Base-by-base conservation (phyloP, 768 basidiomycete species). In the Podaxis sp. region DNA sequence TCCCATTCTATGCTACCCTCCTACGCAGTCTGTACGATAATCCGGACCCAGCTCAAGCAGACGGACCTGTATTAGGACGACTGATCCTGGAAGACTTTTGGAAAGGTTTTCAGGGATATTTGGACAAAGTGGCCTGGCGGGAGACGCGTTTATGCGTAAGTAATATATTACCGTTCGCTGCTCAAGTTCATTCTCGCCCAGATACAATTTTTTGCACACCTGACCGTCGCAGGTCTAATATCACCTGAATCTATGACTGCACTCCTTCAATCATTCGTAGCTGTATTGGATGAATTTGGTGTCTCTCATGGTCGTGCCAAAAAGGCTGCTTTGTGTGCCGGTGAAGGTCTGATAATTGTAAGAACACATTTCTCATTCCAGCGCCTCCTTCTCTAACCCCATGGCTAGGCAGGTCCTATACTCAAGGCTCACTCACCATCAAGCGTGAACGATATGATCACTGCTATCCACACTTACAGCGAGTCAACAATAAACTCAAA, bases 171-270 rank as follows among this genome's bases (percentile, higher is more conserved):
- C 4, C 22, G 33, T 52, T 52, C 17, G 4, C 11, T 38, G 12
- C 54, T 61, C 41, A 41, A 50, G 24, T 59, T 64, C 24, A 59
- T 64, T 65, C 69, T 41, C 54, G 25, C 11, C 53, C 38, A 98
- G 96, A 89, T 98, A 13, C 93, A 94, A 64, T 92, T 98, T 73
- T 97, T 98, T 70, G 90, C 95, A 1, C 91, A 96, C 69, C 75
- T 97, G 51, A 89, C 92, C 33, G 81, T 89, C 2, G 86, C 93
- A 1, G 82, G 83, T 59, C 75, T 96, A 1, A 82, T 98, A 55
- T 87, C 91, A 2, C 72, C 86, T 0, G 83, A 88, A 8, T 96
- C 95, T 2, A 85, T 98, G 80, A 78, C 90, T 49, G 82, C 86
- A 6, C 84, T 97, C 29, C 81, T 97, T 25, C 87, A 89, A 65